phyloP scores from a whole-genome alignment of 441 rosid genomes.

The Kokia cookei region DNA sequence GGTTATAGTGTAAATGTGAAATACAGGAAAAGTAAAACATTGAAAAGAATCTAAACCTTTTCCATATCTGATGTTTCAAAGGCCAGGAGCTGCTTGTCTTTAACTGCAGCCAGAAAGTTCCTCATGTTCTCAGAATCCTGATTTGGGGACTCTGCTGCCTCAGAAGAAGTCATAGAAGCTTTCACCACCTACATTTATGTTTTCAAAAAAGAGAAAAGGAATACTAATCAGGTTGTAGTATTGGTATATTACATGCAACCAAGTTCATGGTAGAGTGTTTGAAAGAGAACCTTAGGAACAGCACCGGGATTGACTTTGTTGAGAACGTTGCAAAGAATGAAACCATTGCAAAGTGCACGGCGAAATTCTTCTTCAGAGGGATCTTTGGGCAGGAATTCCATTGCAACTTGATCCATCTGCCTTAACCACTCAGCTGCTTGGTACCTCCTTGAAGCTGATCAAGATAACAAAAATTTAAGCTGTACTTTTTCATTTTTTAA shows the following conservation, averaged over 20 bases:
- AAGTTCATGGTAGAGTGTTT: neutral
- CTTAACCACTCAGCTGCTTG: slow-evolving; percentile 93
- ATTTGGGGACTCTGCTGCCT: slow-evolving; percentile 72
- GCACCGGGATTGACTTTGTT: slow-evolving; percentile 95
- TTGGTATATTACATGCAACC: neutral
- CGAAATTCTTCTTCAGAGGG: slow-evolving; percentile 83
- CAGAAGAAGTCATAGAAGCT: slow-evolving; percentile 47
- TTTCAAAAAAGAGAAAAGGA: neutral
- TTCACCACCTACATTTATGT: slow-evolving; percentile 58
- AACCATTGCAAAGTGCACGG: slow-evolving; percentile 78
- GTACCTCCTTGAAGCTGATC: slow-evolving; percentile 77
- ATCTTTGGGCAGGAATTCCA: slow-evolving; percentile 48
- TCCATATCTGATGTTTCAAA: slow-evolving; percentile 91
- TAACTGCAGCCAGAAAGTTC: slow-evolving; percentile 80
- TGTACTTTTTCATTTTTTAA: neutral
- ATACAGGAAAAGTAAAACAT: neutral
- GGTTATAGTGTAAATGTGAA: neutral
- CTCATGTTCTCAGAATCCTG: slow-evolving; percentile 90
- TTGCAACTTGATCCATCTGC: slow-evolving; percentile 72
- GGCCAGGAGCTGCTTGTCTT: slow-evolving; percentile 84
- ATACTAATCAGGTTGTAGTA: neutral
- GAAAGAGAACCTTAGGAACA: slow-evolving; percentile 59
- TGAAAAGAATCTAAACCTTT: slow-evolving; percentile 39
- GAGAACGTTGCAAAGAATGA: slow-evolving; percentile 90
- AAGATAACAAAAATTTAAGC: neutral